Percentiles rank a stretch among this genome's conserved stretches.
Conservation (phyloP, 1,284 basidiomycete species). For the Ustilago shanxiensis region DNA sequence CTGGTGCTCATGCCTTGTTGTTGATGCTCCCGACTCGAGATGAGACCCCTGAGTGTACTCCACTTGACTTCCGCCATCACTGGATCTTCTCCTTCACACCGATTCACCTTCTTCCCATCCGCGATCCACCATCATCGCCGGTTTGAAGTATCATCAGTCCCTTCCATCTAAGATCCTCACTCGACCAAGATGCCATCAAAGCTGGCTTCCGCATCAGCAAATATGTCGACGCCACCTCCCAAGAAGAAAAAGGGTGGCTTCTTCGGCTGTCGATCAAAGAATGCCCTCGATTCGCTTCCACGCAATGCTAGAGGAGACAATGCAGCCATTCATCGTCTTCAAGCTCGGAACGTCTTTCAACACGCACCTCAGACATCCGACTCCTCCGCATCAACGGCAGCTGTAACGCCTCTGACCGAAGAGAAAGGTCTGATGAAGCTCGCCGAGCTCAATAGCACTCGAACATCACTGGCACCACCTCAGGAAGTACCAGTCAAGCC, state of each 20-base stretch:
- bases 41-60: constrained; percentile 16
- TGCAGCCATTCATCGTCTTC: constrained; percentile 46
- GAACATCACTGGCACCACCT: background rate
- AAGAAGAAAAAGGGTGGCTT: constrained; percentile 45
- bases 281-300: constrained; percentile 51
- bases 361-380: constrained; percentile 15
- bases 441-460: constrained; percentile 20
- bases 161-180: background rate
- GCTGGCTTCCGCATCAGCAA: constrained; percentile 21
- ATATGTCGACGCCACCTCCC: constrained; percentile 28
- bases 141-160: no score
- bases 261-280: constrained; percentile 51
- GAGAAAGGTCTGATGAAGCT: constrained; percentile 26
- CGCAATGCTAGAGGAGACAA: constrained; percentile 42
- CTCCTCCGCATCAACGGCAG: constrained; percentile 17
- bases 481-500: constrained; percentile 6
- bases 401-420: constrained; percentile 19
- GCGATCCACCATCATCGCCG: background rate
- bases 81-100: background rate
- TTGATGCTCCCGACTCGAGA: background rate
- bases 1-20: background rate
- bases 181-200: constrained; percentile 19
- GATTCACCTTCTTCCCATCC: background rate
- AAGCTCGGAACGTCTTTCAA: constrained; percentile 39
- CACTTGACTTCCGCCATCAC: background rate